Evolutionary conservation across 306 rosid genomes (phyloP).

Genomic region (Psophocarpus tetragonolobus): DNA sequence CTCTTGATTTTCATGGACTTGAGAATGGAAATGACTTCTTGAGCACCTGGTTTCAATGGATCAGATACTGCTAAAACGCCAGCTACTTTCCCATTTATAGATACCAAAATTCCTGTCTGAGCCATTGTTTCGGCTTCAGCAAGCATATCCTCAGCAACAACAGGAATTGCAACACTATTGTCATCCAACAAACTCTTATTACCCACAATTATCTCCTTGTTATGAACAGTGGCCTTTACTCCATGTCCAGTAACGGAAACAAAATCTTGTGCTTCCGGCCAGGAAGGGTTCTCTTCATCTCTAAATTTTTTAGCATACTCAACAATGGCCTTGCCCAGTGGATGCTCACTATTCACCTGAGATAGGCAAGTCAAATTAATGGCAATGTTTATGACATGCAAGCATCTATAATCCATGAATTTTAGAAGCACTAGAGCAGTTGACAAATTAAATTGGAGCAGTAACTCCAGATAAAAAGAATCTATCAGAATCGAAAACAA

Average conservation of each 20-base stretch:
- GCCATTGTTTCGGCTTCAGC: conserved; percentile 75
- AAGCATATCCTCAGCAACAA: conserved; percentile 60
- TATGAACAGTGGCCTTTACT: conserved; percentile 76
- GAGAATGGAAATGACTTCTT: conserved; percentile 77
- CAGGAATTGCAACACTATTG: conserved; percentile 48
- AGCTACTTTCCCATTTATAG: conserved; percentile 62
- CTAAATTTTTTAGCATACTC: conserved; percentile 67
- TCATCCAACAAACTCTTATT: conserved; percentile 73
- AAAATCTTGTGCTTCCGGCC: conserved; percentile 77
- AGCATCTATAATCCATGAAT: not conserved
- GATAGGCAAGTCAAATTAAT: conserved; percentile 3
- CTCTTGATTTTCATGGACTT: conserved; percentile 76
- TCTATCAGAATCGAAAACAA: not conserved
- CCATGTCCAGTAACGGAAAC: conserved; percentile 86
- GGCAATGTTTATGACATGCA: not conserved
- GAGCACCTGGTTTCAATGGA: conserved; percentile 78
- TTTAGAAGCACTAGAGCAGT: not conserved
- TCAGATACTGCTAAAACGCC: conserved; percentile 82
- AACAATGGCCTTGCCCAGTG: conserved; percentile 81
- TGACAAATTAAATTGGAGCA: not conserved
- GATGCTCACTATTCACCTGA: conserved; percentile 93
- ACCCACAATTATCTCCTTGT: conserved; percentile 68
- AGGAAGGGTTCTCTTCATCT: conserved; percentile 61
- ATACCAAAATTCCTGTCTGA: conserved; percentile 75
- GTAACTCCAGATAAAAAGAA: not conserved